These are phyloP conservation scores for Penicillium sp. DNA, from an alignment of 2,329 filamentous ascomycete genomes.

Conservation along the genomic window DNA sequence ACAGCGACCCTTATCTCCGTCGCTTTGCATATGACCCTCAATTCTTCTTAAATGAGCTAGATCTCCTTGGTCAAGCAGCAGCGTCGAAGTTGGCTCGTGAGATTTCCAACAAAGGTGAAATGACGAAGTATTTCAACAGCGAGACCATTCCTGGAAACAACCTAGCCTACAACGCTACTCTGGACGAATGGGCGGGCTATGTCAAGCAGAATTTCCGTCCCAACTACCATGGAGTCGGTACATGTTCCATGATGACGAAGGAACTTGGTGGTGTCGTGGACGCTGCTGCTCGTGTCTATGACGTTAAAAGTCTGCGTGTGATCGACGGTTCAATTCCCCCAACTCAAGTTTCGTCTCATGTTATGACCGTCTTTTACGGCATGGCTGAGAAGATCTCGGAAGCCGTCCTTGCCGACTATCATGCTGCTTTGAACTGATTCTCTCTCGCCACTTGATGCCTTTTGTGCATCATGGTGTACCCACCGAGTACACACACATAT, in stretches of 20 bases:
- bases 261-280: constrained; percentile 38
- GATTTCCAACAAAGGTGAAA: constrained; percentile 19
- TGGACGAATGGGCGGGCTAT: constrained; percentile 27
- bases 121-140: constrained; percentile 20
- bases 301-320: constrained; percentile 35
- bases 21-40: constrained; percentile 26
- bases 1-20: constrained; percentile 29
- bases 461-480: neutral
- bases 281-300: constrained; percentile 31
- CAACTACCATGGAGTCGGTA: constrained; percentile 34
- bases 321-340: constrained; percentile 41
- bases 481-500: neutral
- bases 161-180: constrained; percentile 17
- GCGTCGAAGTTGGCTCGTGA: constrained; percentile 28
- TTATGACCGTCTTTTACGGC: constrained; percentile 34
- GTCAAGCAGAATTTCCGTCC: constrained; percentile 27
- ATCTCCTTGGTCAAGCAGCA: constrained; percentile 30
- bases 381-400: constrained; percentile 31
- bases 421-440: neutral
- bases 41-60: constrained; percentile 31
- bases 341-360: constrained; percentile 33
- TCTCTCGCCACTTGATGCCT: neutral
- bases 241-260: constrained; percentile 35
- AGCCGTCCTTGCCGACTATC: constrained; percentile 15
- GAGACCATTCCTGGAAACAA: constrained; percentile 20